These are phyloP conservation scores for Grigorovia jiainica DNA, from an alignment of 805 yeast genomes.

Conservation along the genomic window DNA sequence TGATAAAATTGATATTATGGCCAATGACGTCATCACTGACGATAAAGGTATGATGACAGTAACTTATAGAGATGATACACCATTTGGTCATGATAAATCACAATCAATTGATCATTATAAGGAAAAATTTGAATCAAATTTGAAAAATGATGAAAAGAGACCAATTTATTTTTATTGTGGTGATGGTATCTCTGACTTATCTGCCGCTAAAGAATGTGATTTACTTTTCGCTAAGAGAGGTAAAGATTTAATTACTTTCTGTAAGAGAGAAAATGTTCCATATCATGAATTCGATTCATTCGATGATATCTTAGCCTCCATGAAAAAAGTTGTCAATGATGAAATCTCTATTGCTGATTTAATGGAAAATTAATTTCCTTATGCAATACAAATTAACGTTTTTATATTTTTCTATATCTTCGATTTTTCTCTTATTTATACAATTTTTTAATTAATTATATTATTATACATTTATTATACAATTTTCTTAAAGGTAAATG, in stretches of 20 bases:
- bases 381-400: background rate
- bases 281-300: slow-evolving; percentile 75
- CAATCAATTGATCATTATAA: slow-evolving; percentile 50
- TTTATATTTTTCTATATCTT: no score
- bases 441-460: no score
- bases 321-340: slow-evolving; percentile 42
- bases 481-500: no score
- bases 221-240: slow-evolving; percentile 89
- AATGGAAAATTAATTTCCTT: slow-evolving; percentile 21
- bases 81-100: slow-evolving; percentile 93
- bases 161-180: slow-evolving; percentile 88
- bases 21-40: slow-evolving; percentile 60
- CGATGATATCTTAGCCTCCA: slow-evolving; percentile 57
- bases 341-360: slow-evolving; percentile 23
- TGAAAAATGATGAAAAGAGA: slow-evolving; percentile 28
- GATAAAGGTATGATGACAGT: slow-evolving; percentile 70
- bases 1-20: slow-evolving; percentile 63
- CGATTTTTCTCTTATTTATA: no score
- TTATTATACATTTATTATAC: background rate
- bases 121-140: slow-evolving; percentile 24
- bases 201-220: slow-evolving; percentile 94
- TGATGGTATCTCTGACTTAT: slow-evolving; percentile 92
- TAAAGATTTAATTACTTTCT: slow-evolving; percentile 77
- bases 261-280: slow-evolving; percentile 71
- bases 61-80: slow-evolving; percentile 72